These are phyloP conservation scores for Nicotiana tomentosiformis DNA, from an alignment of 257 asterid genomes.

Conservation along the genomic window DNA sequence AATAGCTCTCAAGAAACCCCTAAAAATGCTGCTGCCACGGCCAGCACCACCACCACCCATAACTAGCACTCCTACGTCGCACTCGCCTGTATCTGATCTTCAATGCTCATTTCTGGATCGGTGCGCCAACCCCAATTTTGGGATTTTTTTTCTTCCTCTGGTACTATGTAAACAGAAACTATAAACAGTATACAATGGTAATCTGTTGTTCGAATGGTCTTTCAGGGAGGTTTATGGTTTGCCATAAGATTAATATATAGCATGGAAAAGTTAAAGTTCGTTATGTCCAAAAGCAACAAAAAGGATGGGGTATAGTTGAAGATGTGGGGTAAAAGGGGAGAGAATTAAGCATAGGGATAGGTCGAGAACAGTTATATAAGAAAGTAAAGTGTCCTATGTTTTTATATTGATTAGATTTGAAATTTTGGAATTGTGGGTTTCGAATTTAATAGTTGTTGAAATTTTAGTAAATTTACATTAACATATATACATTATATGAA, in stretches of 20 bases:
- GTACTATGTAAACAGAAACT: background rate
- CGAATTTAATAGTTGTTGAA: too few species aligned
- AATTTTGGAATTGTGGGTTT: too few species aligned
- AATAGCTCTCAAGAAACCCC: slow-evolving; percentile 15
- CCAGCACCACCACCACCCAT: slow-evolving; percentile 30
- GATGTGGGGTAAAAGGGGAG: slow-evolving; percentile 4
- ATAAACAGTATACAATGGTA: background rate
- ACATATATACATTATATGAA: too few species aligned
- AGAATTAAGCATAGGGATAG: background rate
- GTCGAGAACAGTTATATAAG: background rate
- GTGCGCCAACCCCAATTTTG: background rate
- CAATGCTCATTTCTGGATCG: background rate
- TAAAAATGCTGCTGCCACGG: background rate
- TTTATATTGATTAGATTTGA: too few species aligned
- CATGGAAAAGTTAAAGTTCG: slow-evolving; percentile 3
- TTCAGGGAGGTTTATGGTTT: background rate
- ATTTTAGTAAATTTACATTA: too few species aligned
- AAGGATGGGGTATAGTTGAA: background rate
- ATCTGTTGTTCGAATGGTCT: background rate
- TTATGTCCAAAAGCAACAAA: background rate
- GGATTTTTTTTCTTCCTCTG: background rate
- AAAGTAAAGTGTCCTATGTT: slow-evolving; percentile 14
- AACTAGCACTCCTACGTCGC: background rate
- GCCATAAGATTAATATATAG: background rate
- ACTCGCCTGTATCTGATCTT: background rate